Base-by-base conservation (phyloP, 2,329 filamentous ascomycete genomes). In the Fusarium euwallaceae region DNA sequence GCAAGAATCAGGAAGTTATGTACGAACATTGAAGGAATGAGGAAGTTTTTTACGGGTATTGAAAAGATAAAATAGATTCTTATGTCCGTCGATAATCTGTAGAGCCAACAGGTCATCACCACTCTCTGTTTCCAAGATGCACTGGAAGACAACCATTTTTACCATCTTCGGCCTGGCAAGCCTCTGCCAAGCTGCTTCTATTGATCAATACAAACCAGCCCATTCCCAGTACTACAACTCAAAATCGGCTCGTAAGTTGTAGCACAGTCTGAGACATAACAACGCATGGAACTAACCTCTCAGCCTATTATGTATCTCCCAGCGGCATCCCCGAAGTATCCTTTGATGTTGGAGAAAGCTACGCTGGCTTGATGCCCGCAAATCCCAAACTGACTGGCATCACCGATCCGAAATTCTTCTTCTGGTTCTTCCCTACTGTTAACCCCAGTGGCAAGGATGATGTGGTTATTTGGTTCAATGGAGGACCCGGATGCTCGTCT, bases 361-460 rank as follows among this genome's bases (percentile, higher is more conserved):
- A 71, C 14, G 62, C 69, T 6, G 66, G 66, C 1, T 24, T 69
- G 24, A 66, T 71, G 20, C 69, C 69, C 12, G 66, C 65, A 4
- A 60, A 51, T 14, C 56, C 58, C 4, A 70, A 67, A 4, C 64
- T 76, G 10, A 60, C 58, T 2, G 63, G 67, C 1, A 51, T 59
- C 10, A 61, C 70, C 4, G 70, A 75, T 11, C 59, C 73, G 7
- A 77, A 76, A 11, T 76, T 77, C 58, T 76, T 72, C 6, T 77
- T 74, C 29, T 77, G 75, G 75, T 77, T 77, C 16, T 76, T 77
- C 10, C 75, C 75, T 0, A 77, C 75, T 2, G 73, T 72, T 4
- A 77, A 77, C 16, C 75, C 75, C 1, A 71, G 65, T 20, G 75
- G 75, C 6, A 77, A 77, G 9, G 75, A 77, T 5, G 75, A 77